Percentiles rank a stretch among this genome's conserved stretches.
Evolutionary conservation across 805 yeast genomes (phyloP).

Genomic region (Clavispora vitiphila): DNA sequence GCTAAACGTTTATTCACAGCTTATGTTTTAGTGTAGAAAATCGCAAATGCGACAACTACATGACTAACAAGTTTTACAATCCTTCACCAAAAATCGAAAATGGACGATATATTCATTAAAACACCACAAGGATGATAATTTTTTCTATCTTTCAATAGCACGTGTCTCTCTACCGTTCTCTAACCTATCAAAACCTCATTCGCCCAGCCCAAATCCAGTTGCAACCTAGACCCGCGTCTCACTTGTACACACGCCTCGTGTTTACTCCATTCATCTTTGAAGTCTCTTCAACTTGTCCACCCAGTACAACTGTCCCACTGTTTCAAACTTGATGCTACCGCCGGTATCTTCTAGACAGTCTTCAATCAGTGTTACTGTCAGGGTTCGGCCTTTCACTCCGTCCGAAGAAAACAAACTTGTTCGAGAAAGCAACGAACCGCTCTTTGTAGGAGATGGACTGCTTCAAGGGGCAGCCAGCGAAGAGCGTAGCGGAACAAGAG

Average conservation of each 20-base stretch:
- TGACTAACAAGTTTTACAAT: neutral
- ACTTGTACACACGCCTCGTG: conserved; percentile 3
- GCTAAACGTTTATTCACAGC: too few relatives aligned
- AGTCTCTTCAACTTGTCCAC: neutral
- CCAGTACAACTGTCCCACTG: neutral
- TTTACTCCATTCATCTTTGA: conserved; percentile 1
- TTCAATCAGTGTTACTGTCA: conserved; percentile 69
- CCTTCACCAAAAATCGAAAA: neutral
- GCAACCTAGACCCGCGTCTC: conserved; percentile 1
- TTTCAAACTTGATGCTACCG: neutral
- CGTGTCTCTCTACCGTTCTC: too few relatives aligned
- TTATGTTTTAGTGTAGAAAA: too few relatives aligned
- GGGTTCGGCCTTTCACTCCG: conserved; percentile 78
- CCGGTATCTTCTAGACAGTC: conserved; percentile 33
- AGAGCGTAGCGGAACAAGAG: conserved; percentile 32
- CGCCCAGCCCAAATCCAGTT: neutral
- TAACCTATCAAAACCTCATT: too few relatives aligned
- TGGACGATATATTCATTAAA: too few relatives aligned
- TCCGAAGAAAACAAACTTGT: conserved; percentile 49
- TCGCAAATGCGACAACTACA: neutral
- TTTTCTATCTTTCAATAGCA: too few relatives aligned
- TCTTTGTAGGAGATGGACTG: conserved; percentile 54
- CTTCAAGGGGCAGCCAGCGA: conserved; percentile 22
- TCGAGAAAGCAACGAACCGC: conserved; percentile 29
- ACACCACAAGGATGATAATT: too few relatives aligned